These are phyloP conservation scores for Antitrichia curtipendula DNA, from an alignment of 225 moss, liverwort and hornwort genomes.

Conservation along the genomic window DNA sequence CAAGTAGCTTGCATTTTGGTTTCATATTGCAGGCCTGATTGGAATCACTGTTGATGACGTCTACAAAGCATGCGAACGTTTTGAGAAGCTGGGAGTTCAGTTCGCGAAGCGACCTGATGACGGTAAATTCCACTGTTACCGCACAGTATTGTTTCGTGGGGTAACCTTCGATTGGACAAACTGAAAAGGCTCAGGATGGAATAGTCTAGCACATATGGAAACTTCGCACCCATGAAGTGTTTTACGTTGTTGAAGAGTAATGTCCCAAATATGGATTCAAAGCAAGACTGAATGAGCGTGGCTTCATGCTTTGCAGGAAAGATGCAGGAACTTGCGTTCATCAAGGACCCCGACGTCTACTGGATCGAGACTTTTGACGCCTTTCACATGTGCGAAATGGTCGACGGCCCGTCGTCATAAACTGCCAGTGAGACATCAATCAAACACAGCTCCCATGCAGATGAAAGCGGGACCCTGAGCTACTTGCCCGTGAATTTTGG, in stretches of 20 bases:
- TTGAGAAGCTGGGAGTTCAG: conserved; percentile 63
- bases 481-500: not conserved
- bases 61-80: conserved; percentile 69
- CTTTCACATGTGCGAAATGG: conserved; percentile 2
- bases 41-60: conserved; percentile 76
- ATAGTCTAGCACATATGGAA: not conserved
- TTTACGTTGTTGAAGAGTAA: not conserved
- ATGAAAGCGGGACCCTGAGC: not conserved
- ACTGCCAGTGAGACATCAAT: not conserved
- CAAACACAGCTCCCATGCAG: not conserved
- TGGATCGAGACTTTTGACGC: conserved; percentile 80
- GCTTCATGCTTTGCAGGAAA: conserved; percentile 28
- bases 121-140: conserved; percentile 4
- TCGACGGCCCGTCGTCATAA: not conserved
- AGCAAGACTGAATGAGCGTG: not conserved
- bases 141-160: not conserved
- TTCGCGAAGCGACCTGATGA: conserved; percentile 81
- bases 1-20: not conserved
- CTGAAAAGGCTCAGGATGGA: not conserved
- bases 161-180: not conserved
- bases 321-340: conserved; percentile 80
- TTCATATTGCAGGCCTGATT: conserved; percentile 43
- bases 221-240: not conserved
- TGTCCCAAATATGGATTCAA: not conserved
- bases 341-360: conserved; percentile 83